phyloP scores from a whole-genome alignment of 768 basidiomycete species.

The Collybiopsis luxurians region DNA sequence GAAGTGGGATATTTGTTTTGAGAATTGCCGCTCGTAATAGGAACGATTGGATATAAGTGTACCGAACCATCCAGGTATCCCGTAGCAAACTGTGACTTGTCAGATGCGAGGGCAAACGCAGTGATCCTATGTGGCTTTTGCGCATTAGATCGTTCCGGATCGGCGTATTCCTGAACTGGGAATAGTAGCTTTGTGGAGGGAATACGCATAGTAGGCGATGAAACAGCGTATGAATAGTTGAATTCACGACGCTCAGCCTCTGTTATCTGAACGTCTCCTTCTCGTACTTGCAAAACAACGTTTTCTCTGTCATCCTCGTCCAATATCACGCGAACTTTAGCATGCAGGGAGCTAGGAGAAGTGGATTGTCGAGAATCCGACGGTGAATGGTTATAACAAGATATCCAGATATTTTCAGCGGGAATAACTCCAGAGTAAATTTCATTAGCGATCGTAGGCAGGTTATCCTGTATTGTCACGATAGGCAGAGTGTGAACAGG shows the following conservation, averaged over 20 bases:
- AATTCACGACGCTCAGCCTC: constrained; percentile 16
- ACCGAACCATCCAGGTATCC: constrained; percentile 62
- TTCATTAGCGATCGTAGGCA: constrained; percentile 50
- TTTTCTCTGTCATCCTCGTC: constrained; percentile 52
- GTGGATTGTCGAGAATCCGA: constrained; percentile 21
- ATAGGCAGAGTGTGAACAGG: neutral
- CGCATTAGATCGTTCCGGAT: constrained; percentile 41
- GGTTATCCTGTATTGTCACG: neutral
- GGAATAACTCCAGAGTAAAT: constrained; percentile 55
- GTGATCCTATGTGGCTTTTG: constrained; percentile 54
- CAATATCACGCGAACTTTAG: constrained; percentile 52
- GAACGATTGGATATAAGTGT: constrained; percentile 40
- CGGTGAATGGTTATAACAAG: constrained; percentile 45
- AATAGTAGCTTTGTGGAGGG: constrained; percentile 43
- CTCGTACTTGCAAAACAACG: constrained; percentile 42
- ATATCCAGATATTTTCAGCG: constrained; percentile 69
- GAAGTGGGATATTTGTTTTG: constrained; percentile 3
- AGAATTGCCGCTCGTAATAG: constrained; percentile 11
- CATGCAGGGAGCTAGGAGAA: constrained; percentile 56
- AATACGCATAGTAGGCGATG: constrained; percentile 48
- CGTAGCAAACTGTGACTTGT: constrained; percentile 54
- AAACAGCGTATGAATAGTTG: constrained; percentile 37
- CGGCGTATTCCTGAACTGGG: constrained; percentile 51
- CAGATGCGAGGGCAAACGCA: constrained; percentile 61
- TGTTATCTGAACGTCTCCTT: constrained; percentile 45